Percentiles rank a stretch among this genome's conserved stretches.
These are phyloP conservation scores for Panellus pusillus DNA, from an alignment of 768 basidiomycete species.

Conservation along the genomic window DNA sequence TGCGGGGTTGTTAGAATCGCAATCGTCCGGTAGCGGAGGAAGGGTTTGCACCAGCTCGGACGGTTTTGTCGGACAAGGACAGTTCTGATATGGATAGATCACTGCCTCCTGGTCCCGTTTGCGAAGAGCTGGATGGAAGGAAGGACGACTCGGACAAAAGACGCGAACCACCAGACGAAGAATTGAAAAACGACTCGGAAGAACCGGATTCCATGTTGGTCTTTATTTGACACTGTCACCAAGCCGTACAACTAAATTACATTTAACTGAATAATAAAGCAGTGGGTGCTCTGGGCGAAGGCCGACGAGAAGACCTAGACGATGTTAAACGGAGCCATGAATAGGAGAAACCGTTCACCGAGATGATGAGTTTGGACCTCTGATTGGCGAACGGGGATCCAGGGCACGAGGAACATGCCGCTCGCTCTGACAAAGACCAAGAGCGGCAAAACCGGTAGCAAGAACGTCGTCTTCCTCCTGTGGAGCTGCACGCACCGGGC, in stretches of 20 bases:
- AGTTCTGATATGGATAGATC: constrained; percentile 41
- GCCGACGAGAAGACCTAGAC: neutral
- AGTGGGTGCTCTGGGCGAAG: constrained; percentile 3
- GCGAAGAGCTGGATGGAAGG: constrained; percentile 26
- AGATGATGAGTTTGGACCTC: neutral
- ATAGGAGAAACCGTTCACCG: neutral
- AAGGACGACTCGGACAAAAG: constrained; percentile 34
- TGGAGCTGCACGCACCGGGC: neutral
- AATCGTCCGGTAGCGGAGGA: neutral
- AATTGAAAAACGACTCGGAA: constrained; percentile 1
- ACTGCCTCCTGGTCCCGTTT: constrained; percentile 29
- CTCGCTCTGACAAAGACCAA: neutral
- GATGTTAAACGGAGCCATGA: too few relatives aligned
- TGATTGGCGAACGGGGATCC: constrained; percentile 15
- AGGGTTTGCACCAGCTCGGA: neutral
- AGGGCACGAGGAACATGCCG: neutral
- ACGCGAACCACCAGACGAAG: constrained; percentile 20
- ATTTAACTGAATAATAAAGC: neutral
- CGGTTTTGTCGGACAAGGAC: constrained; percentile 29
- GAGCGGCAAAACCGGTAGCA: neutral
- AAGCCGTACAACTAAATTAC: too few relatives aligned
- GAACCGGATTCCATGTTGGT: too few relatives aligned
- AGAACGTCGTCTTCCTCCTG: neutral
- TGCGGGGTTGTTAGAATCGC: neutral
- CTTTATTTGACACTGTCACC: too few relatives aligned